These are phyloP conservation scores for Globisporangium iwayamae DNA, from an alignment of 352 stramenopile genomes.

Conservation along the genomic window DNA sequence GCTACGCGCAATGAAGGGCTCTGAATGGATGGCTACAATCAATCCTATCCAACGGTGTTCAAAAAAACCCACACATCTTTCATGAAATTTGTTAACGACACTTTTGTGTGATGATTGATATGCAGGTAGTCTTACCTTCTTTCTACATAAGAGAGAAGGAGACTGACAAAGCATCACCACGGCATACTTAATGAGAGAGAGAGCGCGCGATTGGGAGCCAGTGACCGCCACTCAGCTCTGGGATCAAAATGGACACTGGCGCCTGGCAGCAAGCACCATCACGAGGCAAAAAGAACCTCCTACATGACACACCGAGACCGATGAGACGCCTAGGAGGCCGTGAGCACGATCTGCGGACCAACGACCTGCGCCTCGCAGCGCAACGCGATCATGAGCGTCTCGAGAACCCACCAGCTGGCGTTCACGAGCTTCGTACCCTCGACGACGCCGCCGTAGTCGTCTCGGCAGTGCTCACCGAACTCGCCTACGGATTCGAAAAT, in stretches of 20 bases:
- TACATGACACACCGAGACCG: not conserved
- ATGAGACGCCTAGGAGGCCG: slow-evolving; percentile 5
- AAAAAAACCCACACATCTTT: not conserved
- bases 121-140: not conserved
- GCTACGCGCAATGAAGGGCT: not conserved
- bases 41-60: not conserved
- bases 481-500: slow-evolving; percentile 46
- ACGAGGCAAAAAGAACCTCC: not conserved
- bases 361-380: slow-evolving; percentile 50
- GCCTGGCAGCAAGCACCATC: no score
- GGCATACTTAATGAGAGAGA: not conserved
- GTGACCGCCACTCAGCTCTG: not conserved
- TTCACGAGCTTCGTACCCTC: slow-evolving; percentile 51
- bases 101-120: not conserved
- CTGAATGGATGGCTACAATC: not conserved
- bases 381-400: slow-evolving; percentile 68
- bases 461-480: slow-evolving; percentile 34
- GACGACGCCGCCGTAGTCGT: slow-evolving; percentile 64
- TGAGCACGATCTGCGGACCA: slow-evolving; percentile 27
- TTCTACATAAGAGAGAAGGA: not conserved
- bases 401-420: slow-evolving; percentile 64
- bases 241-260: not conserved
- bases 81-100: not conserved
- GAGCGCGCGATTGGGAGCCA: not conserved
- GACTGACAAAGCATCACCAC: not conserved